Base-by-base conservation (phyloP, 345 rosid species). In the Cardamine chenopodiifolia region DNA sequence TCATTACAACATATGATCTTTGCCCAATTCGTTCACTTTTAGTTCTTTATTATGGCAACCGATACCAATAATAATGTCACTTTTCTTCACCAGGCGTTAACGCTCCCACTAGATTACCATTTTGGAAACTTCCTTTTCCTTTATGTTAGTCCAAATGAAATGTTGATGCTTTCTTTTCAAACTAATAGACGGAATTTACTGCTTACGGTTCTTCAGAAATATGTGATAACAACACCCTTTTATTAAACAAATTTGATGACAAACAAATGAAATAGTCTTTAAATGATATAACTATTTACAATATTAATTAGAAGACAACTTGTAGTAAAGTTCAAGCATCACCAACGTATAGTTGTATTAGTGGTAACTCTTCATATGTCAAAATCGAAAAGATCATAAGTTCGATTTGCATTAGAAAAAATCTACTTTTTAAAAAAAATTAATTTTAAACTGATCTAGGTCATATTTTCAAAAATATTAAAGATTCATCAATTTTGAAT, bases 1-100 rank as follows among this genome's bases (percentile, higher is more conserved):
- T 77, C 76, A 77, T 77, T 77, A 77, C 80, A 45, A 70, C 61
- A 56, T 63, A 70, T 28, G 76, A 77, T 72, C 26, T 70, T 56
- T 71, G 45, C 76, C 66, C 44, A 28, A 44, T 64, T 35, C 20
- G 34, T 71, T 70, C 37, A 45, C 72, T 77, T 77, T 77, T 66
- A 44, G 60, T 63, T 63, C 18, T 47, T 71, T 57, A 70, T 70
- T 66, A 68, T 60, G 39, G 26, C 55, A 35, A 65, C 73, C 71
- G 32, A 61, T 54, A 45, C 34, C 64, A 40, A 17, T 68, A 18
- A 65, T 74, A 23, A 44, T 62, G 3, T 62, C 78, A 50, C 55
- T 70, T 73, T 71, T 59, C 23, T 50, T 62, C 62, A 62, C 52
- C 26, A 70, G 69, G 71, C 56, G 57, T 61, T 34, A 68, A 53